Base-by-base conservation (phyloP, 23 red algal genomes). In the Gracilaria gracilis region DNA sequence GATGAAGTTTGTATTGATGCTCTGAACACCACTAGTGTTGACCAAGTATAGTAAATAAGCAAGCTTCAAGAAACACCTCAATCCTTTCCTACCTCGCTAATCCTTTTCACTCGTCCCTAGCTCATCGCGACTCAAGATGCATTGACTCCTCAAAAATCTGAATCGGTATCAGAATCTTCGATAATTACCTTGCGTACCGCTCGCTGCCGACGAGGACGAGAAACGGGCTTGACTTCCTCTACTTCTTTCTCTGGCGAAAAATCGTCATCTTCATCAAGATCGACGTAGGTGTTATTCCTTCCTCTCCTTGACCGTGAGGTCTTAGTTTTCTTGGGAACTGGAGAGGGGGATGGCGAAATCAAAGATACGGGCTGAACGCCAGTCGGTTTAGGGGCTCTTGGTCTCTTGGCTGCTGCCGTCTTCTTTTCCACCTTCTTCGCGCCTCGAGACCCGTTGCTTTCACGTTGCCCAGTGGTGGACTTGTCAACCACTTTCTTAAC, bases 161-260 rank as follows among this genome's bases (percentile, higher is more conserved):
- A 48, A 55, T 81, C 86, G 37, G 38, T 75, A 13, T 79, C 79
- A 25, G 89, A 92, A 51, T 90, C 34, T 25, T 77, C 72, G 27
- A 77, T 77, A 6, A 77, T 35, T 51, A 77, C 78, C 32, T 75
- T 83, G 13, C 47, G 61, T 7, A 79, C 79, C 19, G 89, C 79
- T 17, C 89, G 39, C 48, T 84, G 78, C 16, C 79, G 89, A 36
- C 79, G 59, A 29, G 86, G 86, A 79, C 86, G 86, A n/a, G 86
- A 29, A 66, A 34, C 38, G 11, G 64, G 35, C 48, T 90, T 55
- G 34, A 90, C 74, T 24, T 72, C 55, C 37, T 64, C 74, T 31
- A 90, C 70, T 23, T 80, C 71, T 3, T 69, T 47, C 33, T 66
- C 86, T 39, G 73, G 69, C 28, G 75, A 80, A 29, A 64, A 54